Evolutionary conservation across 352 stramenopile genomes (phyloP).

Genomic region (Phytophthora megakarya): DNA sequence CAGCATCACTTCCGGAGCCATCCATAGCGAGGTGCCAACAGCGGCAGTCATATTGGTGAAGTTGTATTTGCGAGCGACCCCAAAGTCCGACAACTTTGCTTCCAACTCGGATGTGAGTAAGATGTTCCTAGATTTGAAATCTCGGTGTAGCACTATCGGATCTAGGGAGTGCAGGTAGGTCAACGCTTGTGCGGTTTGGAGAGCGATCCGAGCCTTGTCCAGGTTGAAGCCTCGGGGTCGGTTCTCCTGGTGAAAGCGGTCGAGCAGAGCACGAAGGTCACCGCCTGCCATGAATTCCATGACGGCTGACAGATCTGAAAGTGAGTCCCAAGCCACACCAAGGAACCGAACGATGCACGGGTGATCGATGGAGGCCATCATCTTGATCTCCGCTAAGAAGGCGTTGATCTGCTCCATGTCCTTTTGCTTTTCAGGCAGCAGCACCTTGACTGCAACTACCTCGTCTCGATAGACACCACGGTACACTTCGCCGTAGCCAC

Average conservation of each 20-base stretch:
- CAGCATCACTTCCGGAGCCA: slow-evolving; percentile 46
- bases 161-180: slow-evolving; percentile 52
- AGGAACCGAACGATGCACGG: slow-evolving; percentile 57
- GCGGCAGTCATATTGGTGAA: slow-evolving; percentile 41
- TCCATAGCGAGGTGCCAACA: slow-evolving; percentile 44
- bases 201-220: slow-evolving; percentile 36
- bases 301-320: slow-evolving; percentile 40
- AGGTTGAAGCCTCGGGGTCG: slow-evolving; percentile 29
- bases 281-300: slow-evolving; percentile 55
- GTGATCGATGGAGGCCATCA: slow-evolving; percentile 44
- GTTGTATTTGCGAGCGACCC: slow-evolving; percentile 32
- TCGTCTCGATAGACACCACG: slow-evolving; percentile 42
- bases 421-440: slow-evolving; percentile 31
- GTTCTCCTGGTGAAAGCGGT: slow-evolving; percentile 24
- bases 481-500: slow-evolving; percentile 53
- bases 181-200: slow-evolving; percentile 41
- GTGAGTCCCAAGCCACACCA: slow-evolving; percentile 49
- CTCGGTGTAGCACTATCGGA: slow-evolving; percentile 43
- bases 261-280: slow-evolving; percentile 38
- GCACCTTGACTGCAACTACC: slow-evolving; percentile 51
- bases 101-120: slow-evolving; percentile 32
- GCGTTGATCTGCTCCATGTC: slow-evolving; percentile 43
- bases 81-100: slow-evolving; percentile 58
- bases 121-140: slow-evolving; percentile 61
- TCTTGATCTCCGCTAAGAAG: slow-evolving; percentile 48